Base-by-base conservation (phyloP, 805 yeast species). In the Millerozyma miso region DNA sequence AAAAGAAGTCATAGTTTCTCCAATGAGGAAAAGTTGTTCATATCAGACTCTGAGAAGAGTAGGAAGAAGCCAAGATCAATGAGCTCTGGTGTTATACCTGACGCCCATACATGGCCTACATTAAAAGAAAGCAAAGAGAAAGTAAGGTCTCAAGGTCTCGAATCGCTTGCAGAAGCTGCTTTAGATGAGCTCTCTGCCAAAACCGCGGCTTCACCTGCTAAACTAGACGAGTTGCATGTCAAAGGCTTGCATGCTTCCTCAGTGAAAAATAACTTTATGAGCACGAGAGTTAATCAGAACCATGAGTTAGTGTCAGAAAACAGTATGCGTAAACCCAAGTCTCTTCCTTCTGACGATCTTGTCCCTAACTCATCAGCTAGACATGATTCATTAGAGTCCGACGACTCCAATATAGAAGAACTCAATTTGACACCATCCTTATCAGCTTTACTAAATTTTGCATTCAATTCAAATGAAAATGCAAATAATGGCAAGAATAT, bases 401-500 rank as follows among this genome's bases (percentile, higher is more conserved):
- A 10, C 29, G 29, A 23, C 10, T 7, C 29, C 10, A 10, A 10
- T 23, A 34, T 29, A 15, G 33, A 45, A 5, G 60, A 63, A 29
- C 39, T 62, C 33, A 57, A 60, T 36, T 47, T 66, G 18, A 63
- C 70, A 12, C 73, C 73, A 1, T 60, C 69, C 3, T 52, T 67
- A n/a, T 58, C 71, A 3, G 72, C 71, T 1, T 50, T 67, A 17
- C 61, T 67, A 26, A 65, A 58, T 42, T 58, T 57, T 42, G 71
- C 69, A 4, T 62, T 63, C 43, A 55, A 56, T 5, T 51, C 44
- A 16, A 64, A 63, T 15, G 59, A 55, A 10, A 54, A 45, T 4
- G 15, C 14, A 6, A 32, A 32, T 32, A 7, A 13, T 7, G 7
- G 7, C 7, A 15, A 32, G 7, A 32, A 15, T 7, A 7, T 13